Percentiles rank a stretch among this genome's conserved stretches.
Evolutionary conservation across 805 yeast species (phyloP).

Genomic region (Teunomyces aglyptinius): DNA sequence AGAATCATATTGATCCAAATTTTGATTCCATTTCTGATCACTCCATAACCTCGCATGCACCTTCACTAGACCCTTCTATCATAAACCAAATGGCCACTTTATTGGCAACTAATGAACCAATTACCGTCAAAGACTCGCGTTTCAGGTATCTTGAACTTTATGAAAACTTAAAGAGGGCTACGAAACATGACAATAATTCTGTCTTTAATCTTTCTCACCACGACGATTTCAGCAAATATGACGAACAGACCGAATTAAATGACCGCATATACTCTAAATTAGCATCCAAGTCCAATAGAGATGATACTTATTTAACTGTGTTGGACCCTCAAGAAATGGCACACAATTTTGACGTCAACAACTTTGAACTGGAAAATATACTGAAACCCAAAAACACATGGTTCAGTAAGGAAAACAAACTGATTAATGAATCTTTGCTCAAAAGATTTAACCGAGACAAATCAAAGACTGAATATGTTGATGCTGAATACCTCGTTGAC

Average conservation of each 20-base stretch:
- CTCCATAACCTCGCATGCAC: background rate
- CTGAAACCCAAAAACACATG: constrained; percentile 1
- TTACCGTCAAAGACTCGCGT: constrained; percentile 13
- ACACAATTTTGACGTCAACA: constrained; percentile 22
- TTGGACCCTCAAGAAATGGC: constrained; percentile 25
- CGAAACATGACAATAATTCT: constrained; percentile 8
- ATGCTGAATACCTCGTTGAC: constrained; percentile 6
- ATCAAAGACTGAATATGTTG: background rate
- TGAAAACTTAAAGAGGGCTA: constrained; percentile 14
- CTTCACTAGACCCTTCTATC: constrained; percentile 25
- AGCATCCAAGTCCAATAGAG: constrained; percentile 8
- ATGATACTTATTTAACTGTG: constrained; percentile 25
- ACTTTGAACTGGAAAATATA: background rate
- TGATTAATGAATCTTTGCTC: constrained; percentile 4
- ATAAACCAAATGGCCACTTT: constrained; percentile 18
- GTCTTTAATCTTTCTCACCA: constrained; percentile 29
- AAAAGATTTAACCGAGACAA: constrained; percentile 1
- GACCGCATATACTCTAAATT: constrained; percentile 25
- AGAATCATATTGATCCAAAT: constrained; percentile 14
- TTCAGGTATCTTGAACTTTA: constrained; percentile 28
- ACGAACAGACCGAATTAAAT: constrained; percentile 33
- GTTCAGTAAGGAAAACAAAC: background rate
- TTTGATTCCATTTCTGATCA: constrained; percentile 20
- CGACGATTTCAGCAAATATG: constrained; percentile 35
- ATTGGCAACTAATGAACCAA: constrained; percentile 1